phyloP scores from a whole-genome alignment of 352 stramenopile genomes.

The Globisporangium recalcitrans region DNA sequence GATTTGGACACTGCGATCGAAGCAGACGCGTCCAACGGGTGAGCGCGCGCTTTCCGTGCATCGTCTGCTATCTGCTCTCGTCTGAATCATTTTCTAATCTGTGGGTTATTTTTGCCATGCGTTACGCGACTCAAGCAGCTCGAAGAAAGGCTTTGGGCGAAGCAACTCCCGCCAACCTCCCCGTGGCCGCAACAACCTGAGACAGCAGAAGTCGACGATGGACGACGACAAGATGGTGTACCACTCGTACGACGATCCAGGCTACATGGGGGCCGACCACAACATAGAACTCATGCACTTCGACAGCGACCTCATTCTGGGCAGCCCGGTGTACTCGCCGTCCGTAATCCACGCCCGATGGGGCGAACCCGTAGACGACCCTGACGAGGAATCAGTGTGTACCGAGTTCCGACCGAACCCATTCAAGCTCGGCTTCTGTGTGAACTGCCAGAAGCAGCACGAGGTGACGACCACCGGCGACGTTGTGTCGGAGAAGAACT shows the following conservation, averaged over 20 bases:
- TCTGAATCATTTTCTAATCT: not conserved
- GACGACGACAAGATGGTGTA: constrained; percentile 47
- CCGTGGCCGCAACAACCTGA: constrained; percentile 28
- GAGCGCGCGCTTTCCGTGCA: constrained; percentile 1
- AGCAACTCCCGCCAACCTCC: constrained; percentile 9
- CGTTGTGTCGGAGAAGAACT: constrained; percentile 65
- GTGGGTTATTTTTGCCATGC: not conserved
- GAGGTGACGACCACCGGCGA: constrained; percentile 68
- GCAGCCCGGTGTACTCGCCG: constrained; percentile 66
- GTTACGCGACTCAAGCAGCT: not conserved
- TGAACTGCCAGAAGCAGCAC: constrained; percentile 89
- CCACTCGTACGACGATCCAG: constrained; percentile 75
- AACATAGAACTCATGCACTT: constrained; percentile 61
- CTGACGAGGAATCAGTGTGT: constrained; percentile 77
- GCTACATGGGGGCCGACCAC: constrained; percentile 45
- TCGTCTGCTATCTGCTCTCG: not conserved
- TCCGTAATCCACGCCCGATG: constrained; percentile 83
- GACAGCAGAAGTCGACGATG: constrained; percentile 18
- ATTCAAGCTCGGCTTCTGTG: constrained; percentile 85
- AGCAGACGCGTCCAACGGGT: constrained; percentile 18
- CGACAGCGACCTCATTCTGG: constrained; percentile 74
- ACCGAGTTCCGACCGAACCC: constrained; percentile 77
- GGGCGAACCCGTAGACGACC: constrained; percentile 78
- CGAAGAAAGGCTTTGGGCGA: constrained; percentile 8
- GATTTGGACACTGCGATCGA: constrained; percentile 23